A percentile compares a stretch with the other conserved stretches of the same genome.
These are phyloP conservation scores for Colletotrichum agaves DNA, from an alignment of 2,329 filamentous ascomycete species.

Conservation along the genomic window DNA sequence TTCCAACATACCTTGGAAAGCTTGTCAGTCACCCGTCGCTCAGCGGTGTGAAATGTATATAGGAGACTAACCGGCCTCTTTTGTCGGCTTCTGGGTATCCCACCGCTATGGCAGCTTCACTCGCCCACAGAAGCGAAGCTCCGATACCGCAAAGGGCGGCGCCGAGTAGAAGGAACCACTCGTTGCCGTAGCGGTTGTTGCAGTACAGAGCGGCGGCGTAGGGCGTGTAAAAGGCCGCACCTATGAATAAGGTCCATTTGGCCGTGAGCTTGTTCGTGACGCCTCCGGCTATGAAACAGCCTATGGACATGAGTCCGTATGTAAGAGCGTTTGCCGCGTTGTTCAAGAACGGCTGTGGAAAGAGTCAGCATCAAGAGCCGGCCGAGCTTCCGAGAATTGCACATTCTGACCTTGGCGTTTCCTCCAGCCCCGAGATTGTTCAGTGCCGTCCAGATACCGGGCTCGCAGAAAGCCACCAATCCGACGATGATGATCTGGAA, in stretches of 20 bases:
- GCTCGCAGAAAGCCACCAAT: constrained; percentile 39
- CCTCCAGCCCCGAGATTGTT: constrained; percentile 41
- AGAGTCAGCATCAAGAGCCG: not conserved
- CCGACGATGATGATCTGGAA: constrained; percentile 34
- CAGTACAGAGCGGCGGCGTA: constrained; percentile 56
- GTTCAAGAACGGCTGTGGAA: not conserved
- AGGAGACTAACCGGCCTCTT: constrained; percentile 51
- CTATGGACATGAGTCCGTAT: constrained; percentile 32
- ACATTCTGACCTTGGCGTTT: constrained; percentile 12
- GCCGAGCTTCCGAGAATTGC: not conserved
- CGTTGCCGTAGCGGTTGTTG: constrained; percentile 54
- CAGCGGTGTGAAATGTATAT: not conserved
- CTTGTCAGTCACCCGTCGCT: not conserved
- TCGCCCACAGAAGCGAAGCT: constrained; percentile 49
- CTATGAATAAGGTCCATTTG: constrained; percentile 53
- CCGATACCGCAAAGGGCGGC: constrained; percentile 53
- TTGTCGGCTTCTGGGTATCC: constrained; percentile 74
- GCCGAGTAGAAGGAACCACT: constrained; percentile 56
- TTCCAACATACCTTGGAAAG: constrained; percentile 15
- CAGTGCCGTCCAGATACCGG: constrained; percentile 41
- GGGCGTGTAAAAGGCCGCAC: constrained; percentile 54
- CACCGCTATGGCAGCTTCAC: constrained; percentile 56
- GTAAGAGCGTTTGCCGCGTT: constrained; percentile 30
- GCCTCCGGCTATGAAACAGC: constrained; percentile 31
- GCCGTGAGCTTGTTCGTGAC: constrained; percentile 29